phyloP scores from a whole-genome alignment of 1,139 yeast species.

The Lodderomyces orthopsilosis region DNA sequence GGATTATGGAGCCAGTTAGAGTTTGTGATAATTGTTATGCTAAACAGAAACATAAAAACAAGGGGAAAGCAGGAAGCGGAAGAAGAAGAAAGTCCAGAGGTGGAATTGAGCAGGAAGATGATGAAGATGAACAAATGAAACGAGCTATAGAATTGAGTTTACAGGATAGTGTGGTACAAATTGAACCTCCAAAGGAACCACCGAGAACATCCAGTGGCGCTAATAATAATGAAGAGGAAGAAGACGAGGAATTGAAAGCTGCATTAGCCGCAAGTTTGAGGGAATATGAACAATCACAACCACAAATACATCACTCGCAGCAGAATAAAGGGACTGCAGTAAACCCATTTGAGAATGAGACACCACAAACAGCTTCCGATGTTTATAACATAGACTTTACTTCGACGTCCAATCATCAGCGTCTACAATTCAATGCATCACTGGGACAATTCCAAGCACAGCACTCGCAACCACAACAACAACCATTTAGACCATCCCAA shows the following conservation, averaged over 20 bases:
- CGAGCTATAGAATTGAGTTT: conserved; percentile 78
- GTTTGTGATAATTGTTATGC: conserved; percentile 89
- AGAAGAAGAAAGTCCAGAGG: conserved; percentile 7
- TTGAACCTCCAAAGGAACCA: conserved; percentile 15
- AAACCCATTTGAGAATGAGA: conserved; percentile 3
- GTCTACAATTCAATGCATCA: not conserved
- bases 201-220: conserved; percentile 10
- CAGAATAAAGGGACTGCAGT: not conserved
- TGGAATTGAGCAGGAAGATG: conserved; percentile 21
- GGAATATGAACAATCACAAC: conserved; percentile 57
- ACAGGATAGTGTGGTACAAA: conserved; percentile 45
- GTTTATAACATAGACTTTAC: conserved; percentile 24
- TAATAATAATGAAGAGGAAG: conserved; percentile 48
- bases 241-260: conserved; percentile 87
- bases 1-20: conserved; percentile 84
- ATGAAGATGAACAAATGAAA: conserved; percentile 75
- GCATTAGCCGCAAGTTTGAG: conserved; percentile 92
- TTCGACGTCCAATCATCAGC: conserved; percentile 12
- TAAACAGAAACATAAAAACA: conserved; percentile 27
- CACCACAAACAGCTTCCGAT: conserved; percentile 22
- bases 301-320: conserved; percentile 10
- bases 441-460: not conserved
- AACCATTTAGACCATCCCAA: conserved; percentile 10
- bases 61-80: not conserved
- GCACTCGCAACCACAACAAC: conserved; percentile 5